These are phyloP conservation scores for Conticribra guillardii DNA, from an alignment of 108 stramenopile genomes.

Conservation along the genomic window DNA sequence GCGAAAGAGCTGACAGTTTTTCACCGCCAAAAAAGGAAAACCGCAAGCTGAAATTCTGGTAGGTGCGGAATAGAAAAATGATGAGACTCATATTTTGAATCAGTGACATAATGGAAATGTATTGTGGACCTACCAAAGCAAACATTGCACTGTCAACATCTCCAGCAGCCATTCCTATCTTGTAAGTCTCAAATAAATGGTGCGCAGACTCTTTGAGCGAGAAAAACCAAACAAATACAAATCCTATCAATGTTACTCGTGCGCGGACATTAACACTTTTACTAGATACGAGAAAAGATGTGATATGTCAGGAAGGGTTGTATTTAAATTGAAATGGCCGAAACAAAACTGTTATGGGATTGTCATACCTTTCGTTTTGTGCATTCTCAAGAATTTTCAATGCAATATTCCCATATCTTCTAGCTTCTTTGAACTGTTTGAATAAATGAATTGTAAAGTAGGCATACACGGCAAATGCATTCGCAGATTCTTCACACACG, in stretches of 20 bases:
- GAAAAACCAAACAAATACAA: background rate
- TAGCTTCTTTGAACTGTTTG: background rate
- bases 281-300: background rate
- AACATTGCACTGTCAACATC: slow-evolving; percentile 16
- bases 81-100: too few relatives aligned
- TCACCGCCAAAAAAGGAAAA: slow-evolving; percentile 16
- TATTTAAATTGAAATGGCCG: too few relatives aligned
- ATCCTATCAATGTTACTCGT: background rate
- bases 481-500: background rate
- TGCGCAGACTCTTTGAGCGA: background rate
- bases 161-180: slow-evolving; percentile 6
- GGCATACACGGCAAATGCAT: background rate
- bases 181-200: background rate
- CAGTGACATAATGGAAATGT: too few relatives aligned
- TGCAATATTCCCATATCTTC: too few relatives aligned
- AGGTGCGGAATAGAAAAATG: background rate
- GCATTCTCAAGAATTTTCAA: too few relatives aligned
- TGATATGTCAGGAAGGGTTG: background rate
- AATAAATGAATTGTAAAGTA: background rate
- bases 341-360: too few relatives aligned
- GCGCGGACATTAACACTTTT: background rate
- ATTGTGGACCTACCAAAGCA: slow-evolving; percentile 1
- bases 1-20: slow-evolving; percentile 7
- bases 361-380: too few relatives aligned
- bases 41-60: slow-evolving; percentile 1